Conservation (phyloP, 768 basidiomycete species). For the Pisolithus tinctorius region DNA sequence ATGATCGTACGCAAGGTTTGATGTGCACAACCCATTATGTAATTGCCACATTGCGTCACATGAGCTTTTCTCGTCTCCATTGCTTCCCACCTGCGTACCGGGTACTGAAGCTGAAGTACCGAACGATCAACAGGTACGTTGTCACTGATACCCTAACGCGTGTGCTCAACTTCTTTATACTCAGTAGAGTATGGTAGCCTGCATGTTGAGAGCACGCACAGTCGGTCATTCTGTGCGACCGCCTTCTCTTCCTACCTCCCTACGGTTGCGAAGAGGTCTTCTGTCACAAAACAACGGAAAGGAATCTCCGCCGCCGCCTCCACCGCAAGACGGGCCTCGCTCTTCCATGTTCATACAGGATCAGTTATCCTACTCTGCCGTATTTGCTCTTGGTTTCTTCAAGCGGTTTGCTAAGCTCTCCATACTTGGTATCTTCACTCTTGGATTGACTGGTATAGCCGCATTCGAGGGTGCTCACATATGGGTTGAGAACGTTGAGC, state of each 20-base stretch:
- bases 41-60: too few relatives aligned
- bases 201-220: neutral
- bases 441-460: constrained; percentile 39
- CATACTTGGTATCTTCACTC: constrained; percentile 35
- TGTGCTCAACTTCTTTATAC: too few relatives aligned
- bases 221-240: neutral
- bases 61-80: too few relatives aligned
- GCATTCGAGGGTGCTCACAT: constrained; percentile 53
- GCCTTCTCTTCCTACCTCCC: neutral
- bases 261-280: constrained; percentile 4
- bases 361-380: constrained; percentile 28
- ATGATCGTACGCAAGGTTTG: too few relatives aligned
- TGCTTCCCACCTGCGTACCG: too few relatives aligned
- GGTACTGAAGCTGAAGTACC: too few relatives aligned
- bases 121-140: too few relatives aligned
- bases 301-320: neutral
- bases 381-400: constrained; percentile 38
- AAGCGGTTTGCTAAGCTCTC: constrained; percentile 45
- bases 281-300: constrained; percentile 12
- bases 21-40: too few relatives aligned
- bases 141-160: too few relatives aligned
- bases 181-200: neutral
- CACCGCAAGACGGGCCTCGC: constrained; percentile 2
- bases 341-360: constrained; percentile 22
- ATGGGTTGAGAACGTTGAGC: constrained; percentile 56